Base-by-base conservation (phyloP, 371 early-diverging fungal genomes). In the Mortierella sp. region DNA sequence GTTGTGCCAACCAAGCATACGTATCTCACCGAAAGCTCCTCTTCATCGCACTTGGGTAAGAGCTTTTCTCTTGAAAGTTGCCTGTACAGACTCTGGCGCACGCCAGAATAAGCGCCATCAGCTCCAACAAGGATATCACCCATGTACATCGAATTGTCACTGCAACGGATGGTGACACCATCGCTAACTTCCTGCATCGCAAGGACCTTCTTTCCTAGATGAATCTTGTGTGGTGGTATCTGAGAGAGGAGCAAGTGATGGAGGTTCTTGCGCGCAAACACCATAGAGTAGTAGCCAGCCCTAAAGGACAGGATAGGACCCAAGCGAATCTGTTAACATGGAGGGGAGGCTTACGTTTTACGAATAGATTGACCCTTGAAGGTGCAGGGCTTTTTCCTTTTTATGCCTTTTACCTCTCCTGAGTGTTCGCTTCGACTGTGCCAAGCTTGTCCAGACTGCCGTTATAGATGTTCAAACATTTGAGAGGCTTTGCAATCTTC, bases 91-190 rank as follows among this genome's bases (percentile, higher is more conserved):
- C 45, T 47, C 50, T 72, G 67, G 13, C 72, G 62, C 19, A 72
- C 72, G 6, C 62, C 72, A n/a, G 53, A 52, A 48, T 68, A 64
- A 18, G 74, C 74, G 2, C 74, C 74, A 24, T 73, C 74, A 12
- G 74, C 74, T 0, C 71, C 71, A 6, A 71, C 61, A 16, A 71
- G 66, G 38, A 72, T 72, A 27, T 72, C 72, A 2, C 72, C 72
- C 1, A 49, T 21, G n/a, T 54, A 66, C 7, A 42, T 34, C 7
- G 63, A 54, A 46, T 72, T 63, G 41, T 72, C 72, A 23, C 62
- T 54, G 46, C 63, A 66, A 1, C 63, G 61, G 50, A 72, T 62
- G 45, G 41, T 45, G 34, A 63, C 67, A 7, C 72, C 67, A 1
- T 58, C 58, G 13, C 58, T 55, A 18, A 53, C 30, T 23, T 67